Conservation (phyloP, 2,329 filamentous ascomycete species). For the Cadophora luteo-olivacea region DNA sequence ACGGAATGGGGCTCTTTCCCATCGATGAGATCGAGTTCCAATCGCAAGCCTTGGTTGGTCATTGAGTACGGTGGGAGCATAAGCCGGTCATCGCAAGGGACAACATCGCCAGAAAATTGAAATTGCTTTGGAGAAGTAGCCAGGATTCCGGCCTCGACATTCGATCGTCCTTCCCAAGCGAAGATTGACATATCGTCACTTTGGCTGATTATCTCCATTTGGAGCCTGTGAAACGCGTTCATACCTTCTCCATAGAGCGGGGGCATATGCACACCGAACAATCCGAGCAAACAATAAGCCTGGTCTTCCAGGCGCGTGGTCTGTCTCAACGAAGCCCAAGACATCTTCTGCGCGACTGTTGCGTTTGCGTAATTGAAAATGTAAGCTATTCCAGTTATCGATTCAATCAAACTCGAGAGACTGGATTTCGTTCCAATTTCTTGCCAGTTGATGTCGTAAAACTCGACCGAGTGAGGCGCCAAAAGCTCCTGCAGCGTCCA, state of each 20-base stretch:
- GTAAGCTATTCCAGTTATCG: not conserved
- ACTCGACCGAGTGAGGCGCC: conserved; percentile 2
- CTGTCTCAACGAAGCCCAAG: conserved; percentile 13
- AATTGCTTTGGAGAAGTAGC: not conserved
- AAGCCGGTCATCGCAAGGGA: not conserved
- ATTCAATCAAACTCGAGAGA: not conserved
- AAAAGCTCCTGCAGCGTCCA: conserved; percentile 21
- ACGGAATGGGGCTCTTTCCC: not conserved
- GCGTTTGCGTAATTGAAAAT: not conserved
- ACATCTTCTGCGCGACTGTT: conserved; percentile 16
- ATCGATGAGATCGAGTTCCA: not conserved
- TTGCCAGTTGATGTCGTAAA: conserved; percentile 9
- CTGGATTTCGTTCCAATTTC: conserved; percentile 13
- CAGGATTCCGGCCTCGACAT: not conserved
- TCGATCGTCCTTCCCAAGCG: conserved; percentile 11
- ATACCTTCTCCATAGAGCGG: conserved; percentile 14
- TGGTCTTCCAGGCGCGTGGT: conserved; percentile 16
- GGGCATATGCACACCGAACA: conserved; percentile 18
- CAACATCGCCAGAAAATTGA: not conserved
- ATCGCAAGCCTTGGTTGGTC: not conserved
- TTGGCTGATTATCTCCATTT: conserved; percentile 13
- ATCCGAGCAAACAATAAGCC: conserved; percentile 17
- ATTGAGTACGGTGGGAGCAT: not conserved
- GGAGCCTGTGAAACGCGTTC: conserved; percentile 4
- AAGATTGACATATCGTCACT: conserved; percentile 10